Base-by-base conservation (phyloP, 2,329 filamentous ascomycete genomes). In the Paecilomyces fulvus region DNA sequence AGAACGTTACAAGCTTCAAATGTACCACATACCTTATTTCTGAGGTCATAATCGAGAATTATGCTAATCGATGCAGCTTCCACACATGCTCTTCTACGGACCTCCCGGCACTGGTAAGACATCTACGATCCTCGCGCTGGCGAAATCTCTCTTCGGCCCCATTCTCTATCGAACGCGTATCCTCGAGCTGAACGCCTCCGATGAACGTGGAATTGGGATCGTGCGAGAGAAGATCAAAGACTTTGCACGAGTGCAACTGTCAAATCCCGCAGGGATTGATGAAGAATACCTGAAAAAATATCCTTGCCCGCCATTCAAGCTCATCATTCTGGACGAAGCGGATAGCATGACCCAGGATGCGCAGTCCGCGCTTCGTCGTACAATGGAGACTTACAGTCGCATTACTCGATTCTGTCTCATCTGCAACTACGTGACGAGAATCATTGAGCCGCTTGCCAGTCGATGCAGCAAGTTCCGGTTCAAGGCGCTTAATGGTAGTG, bases 281-380 rank as follows among this genome's bases (percentile, higher is more conserved):
- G 83, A 89, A 77, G 75, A 79, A 52, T 85, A 85, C 63, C 70
- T 79, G 50, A 78, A 81, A 59, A 77, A 86, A 68, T 96, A 95
- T 67, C 92, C 94, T 0, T 97, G 92, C 70, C 94, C 94, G 21
- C 94, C 94, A 0, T 99, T 96, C 80, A 99, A 99, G 78, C 96
- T 99, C 70, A 92, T 99, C 69, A 90, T 99, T 59, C 84, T 99
- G 58, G 94, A 99, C 74, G 94, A 99, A 77, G 94, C 94, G 63
- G 94, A 99, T 72, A 94, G 88, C 63, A 97, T 99, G 92, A 99
- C 94, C 43, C 92, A 97, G 73, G 95, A 99, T 75, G 94, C 94
- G 11, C 94, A 99, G 77, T 89, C 86, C 58, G 94, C 95, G 4
- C 79, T 99, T 56, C 83, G 94, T 62, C 83, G 95, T 55, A 99